Conservation (phyloP, 805 yeast species). For the Candida hispaniensis region DNA sequence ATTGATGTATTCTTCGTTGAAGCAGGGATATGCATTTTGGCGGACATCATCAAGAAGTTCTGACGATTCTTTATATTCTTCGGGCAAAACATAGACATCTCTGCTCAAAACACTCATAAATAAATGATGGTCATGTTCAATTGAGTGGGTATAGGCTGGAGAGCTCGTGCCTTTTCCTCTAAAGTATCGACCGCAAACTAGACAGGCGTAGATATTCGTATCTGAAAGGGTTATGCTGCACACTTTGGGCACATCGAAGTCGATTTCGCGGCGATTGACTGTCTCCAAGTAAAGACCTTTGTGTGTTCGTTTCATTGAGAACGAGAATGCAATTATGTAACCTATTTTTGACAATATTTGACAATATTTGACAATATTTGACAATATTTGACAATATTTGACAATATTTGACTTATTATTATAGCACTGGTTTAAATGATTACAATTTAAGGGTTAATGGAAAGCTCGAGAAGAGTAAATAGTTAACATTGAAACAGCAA, state of each 20-base stretch:
- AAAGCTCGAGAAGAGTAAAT: too few species aligned
- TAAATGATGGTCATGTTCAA: slow-evolving; percentile 52
- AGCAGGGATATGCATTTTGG: slow-evolving; percentile 43
- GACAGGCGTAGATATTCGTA: slow-evolving; percentile 57
- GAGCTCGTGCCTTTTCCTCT: slow-evolving; percentile 58
- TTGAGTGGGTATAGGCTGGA: slow-evolving; percentile 57
- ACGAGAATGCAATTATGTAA: too few species aligned
- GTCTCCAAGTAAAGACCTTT: slow-evolving; percentile 23
- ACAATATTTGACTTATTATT: too few species aligned
- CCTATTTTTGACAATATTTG: too few species aligned
- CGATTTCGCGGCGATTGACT: slow-evolving; percentile 37
- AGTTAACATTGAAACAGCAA: too few species aligned
- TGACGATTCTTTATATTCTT: slow-evolving; percentile 37
- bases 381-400: too few species aligned
- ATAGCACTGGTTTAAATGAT: too few species aligned
- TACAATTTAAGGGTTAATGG: too few species aligned
- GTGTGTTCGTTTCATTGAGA: slow-evolving; percentile 14
- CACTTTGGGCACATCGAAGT: slow-evolving; percentile 59
- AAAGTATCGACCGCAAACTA: slow-evolving; percentile 61
- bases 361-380: too few species aligned
- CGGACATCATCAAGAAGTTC: slow-evolving; percentile 42
- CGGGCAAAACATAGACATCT: slow-evolving; percentile 54
- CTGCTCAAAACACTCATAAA: slow-evolving; percentile 44
- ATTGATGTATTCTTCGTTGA: slow-evolving; percentile 29
- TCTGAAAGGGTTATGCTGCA: slow-evolving; percentile 55